Evolutionary conservation across 768 basidiomycete genomes (phyloP).

Genomic region (Kwoniella dejecticola): DNA sequence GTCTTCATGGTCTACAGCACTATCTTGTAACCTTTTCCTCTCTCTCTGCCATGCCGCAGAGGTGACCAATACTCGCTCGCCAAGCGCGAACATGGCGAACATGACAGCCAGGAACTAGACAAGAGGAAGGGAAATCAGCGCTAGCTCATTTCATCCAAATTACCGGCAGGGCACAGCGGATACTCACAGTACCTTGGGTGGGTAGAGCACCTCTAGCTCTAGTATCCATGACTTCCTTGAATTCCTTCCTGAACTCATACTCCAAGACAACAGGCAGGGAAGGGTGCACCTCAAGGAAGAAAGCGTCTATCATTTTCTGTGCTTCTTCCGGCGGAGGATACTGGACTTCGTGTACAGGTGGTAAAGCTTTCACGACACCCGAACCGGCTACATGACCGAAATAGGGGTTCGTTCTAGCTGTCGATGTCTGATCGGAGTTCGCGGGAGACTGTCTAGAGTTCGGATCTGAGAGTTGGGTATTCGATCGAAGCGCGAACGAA

Average conservation of each 20-base stretch:
- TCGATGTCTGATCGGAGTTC: constrained; percentile 8
- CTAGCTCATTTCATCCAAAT: background rate
- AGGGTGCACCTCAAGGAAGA: constrained; percentile 84
- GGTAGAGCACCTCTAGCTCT: constrained; percentile 22
- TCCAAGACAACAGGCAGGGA: constrained; percentile 85
- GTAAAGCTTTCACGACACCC: constrained; percentile 49
- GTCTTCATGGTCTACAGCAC: constrained; percentile 83
- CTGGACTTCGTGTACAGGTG: constrained; percentile 42
- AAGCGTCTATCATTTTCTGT: constrained; percentile 68
- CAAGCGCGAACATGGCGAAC: constrained; percentile 88
- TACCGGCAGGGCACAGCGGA: background rate
- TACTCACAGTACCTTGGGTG: constrained; percentile 32
- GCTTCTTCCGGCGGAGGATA: constrained; percentile 34
- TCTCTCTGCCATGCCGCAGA: constrained; percentile 47
- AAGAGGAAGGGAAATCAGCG: background rate
- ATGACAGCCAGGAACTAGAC: constrained; percentile 73
- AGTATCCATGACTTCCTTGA: constrained; percentile 70
- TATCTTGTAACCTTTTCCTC: constrained; percentile 58
- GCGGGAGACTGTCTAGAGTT: constrained; percentile 18
- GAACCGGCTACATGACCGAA: constrained; percentile 49
- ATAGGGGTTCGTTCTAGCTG: constrained; percentile 35
- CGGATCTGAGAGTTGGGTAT: background rate
- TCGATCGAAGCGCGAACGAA: constrained; percentile 9
- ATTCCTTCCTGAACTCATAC: constrained; percentile 74
- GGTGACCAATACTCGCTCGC: constrained; percentile 68